These are phyloP conservation scores for Breviolum minutum DNA, from an alignment of 73 alveolate genomes.

Conservation along the genomic window DNA sequence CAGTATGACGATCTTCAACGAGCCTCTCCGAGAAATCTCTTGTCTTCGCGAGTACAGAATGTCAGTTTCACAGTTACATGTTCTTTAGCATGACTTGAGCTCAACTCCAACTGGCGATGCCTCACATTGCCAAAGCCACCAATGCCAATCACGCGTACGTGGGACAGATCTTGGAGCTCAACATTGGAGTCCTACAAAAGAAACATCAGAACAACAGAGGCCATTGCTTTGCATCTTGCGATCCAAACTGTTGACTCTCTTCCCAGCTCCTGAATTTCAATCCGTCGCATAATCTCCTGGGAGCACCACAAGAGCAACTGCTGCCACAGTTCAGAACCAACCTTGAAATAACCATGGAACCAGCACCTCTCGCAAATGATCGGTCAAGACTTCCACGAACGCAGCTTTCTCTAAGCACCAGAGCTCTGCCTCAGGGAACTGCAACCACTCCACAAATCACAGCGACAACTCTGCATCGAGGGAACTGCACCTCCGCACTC, in stretches of 20 bases:
- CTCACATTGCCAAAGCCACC: constrained; percentile 89
- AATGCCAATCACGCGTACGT: constrained; percentile 70
- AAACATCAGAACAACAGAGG: neutral
- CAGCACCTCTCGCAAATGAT: constrained; percentile 55
- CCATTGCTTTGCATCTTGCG: neutral
- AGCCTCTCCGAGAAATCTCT: neutral
- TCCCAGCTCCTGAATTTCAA: constrained; percentile 65
- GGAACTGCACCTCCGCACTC: constrained; percentile 26
- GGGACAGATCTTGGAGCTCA: constrained; percentile 60
- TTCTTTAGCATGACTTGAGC: neutral
- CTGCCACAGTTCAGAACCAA: neutral
- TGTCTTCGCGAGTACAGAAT: neutral
- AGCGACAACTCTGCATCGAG: neutral
- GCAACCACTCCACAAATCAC: neutral
- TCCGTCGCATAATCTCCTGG: constrained; percentile 89
- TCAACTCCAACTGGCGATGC: neutral
- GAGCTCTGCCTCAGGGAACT: constrained; percentile 33
- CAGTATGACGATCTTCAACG: constrained; percentile 32
- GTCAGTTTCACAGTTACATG: neutral
- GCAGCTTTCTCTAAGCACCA: constrained; percentile 89
- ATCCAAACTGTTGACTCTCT: neutral
- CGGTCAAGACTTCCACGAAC: constrained; percentile 70
- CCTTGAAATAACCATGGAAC: neutral
- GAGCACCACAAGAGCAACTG: neutral
- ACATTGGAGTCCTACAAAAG: constrained; percentile 67